These are phyloP conservation scores for Geranomyces variabilis DNA, from an alignment of 192 early-diverging fungal species.

Conservation along the genomic window DNA sequence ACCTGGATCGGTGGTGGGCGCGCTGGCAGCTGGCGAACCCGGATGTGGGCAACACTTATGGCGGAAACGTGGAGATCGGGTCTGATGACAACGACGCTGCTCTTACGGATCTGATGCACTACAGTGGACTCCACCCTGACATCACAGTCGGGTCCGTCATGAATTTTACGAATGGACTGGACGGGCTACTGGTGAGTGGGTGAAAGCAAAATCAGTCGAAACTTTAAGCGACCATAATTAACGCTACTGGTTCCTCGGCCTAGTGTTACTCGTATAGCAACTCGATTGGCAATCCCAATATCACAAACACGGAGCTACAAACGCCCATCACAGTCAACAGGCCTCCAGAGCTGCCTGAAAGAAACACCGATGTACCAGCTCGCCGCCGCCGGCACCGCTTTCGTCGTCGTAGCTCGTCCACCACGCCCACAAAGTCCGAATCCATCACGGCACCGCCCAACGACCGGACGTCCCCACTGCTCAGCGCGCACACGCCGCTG, in stretches of 20 bases:
- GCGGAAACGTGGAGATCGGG: background rate
- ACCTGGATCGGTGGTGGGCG: slow-evolving; percentile 42
- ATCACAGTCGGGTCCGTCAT: background rate
- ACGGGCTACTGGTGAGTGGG: slow-evolving; percentile 11
- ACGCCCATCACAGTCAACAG: background rate
- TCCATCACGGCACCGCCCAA: background rate
- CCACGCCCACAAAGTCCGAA: background rate
- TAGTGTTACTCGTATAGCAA: slow-evolving; percentile 29
- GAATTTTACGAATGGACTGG: background rate
- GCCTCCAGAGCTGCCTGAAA: background rate
- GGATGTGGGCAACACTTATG: background rate
- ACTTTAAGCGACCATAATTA: background rate
- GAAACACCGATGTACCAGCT: background rate
- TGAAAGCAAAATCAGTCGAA: background rate
- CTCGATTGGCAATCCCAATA: slow-evolving; percentile 9
- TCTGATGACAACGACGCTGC: background rate
- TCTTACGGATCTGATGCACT: background rate
- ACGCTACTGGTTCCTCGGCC: background rate
- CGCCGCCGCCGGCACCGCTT: background rate
- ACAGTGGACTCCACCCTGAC: slow-evolving; percentile 5
- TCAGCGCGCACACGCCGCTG: background rate
- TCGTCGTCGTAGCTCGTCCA: background rate
- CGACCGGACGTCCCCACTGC: background rate
- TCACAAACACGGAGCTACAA: background rate
- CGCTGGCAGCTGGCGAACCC: slow-evolving; percentile 25